phyloP scores from a whole-genome alignment of 208 protist species.

The Tritrichomonas musculus region DNA sequence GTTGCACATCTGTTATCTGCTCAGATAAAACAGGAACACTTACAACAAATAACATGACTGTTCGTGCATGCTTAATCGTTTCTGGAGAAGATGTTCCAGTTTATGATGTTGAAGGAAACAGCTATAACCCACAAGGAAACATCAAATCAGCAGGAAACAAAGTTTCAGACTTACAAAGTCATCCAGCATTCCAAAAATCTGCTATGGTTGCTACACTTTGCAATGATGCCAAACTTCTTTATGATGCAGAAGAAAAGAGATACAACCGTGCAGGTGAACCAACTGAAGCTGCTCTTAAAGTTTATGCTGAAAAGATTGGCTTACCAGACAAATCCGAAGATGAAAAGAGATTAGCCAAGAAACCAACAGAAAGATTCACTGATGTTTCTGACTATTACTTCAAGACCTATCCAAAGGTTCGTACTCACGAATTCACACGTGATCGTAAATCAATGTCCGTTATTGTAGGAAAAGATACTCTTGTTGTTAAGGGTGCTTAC shows the following conservation, averaged over 20 bases:
- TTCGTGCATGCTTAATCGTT: constrained; percentile 49
- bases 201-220: constrained; percentile 23
- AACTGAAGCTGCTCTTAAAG: constrained; percentile 51
- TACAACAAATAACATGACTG: constrained; percentile 93
- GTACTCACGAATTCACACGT: constrained; percentile 70
- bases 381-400: constrained; percentile 24
- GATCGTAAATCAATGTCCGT: constrained; percentile 86
- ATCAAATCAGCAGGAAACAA: not conserved
- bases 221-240: constrained; percentile 43
- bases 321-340: constrained; percentile 6
- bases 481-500: constrained; percentile 40
- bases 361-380: not conserved
- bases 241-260: not conserved
- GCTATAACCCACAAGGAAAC: not conserved
- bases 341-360: constrained; percentile 59
- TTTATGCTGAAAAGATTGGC: constrained; percentile 57
- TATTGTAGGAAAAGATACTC: not conserved
- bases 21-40: constrained; percentile 98
- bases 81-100: not conserved
- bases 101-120: not conserved
- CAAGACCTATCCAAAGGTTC: not conserved
- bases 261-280: constrained; percentile 41
- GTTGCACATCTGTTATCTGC: constrained; percentile 90
- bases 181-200: not conserved
- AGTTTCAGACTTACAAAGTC: not conserved